Percentiles rank a stretch among this genome's conserved stretches.
Conservation (phyloP, 495 filamentous ascomycete species). For the Penicillium goetzii region DNA sequence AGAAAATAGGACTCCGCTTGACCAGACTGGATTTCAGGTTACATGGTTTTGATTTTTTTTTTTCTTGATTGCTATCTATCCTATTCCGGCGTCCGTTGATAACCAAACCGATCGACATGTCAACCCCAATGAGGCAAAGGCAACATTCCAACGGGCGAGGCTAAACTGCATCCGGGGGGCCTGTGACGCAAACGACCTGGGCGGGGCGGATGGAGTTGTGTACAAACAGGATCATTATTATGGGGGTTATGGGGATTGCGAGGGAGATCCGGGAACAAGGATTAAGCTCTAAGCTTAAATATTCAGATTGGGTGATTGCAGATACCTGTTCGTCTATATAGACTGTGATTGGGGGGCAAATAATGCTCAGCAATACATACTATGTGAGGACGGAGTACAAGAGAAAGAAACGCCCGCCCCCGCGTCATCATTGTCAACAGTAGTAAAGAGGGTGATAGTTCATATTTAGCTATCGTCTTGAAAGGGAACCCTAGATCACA, state of each 20-base stretch:
- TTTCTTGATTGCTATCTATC: conserved; percentile 2
- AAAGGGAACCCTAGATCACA: neutral
- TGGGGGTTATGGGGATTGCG: neutral
- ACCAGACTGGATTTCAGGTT: conserved; percentile 12
- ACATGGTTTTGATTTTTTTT: conserved; percentile 21
- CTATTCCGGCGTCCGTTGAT: conserved; percentile 6
- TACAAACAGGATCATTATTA: neutral
- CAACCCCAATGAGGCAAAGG: conserved; percentile 30
- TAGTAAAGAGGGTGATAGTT: neutral
- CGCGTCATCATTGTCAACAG: neutral
- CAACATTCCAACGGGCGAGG: conserved; percentile 35
- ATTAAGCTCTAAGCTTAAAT: conserved; percentile 10
- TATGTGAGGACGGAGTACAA: neutral
- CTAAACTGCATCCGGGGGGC: conserved; percentile 39
- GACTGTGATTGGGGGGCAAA: neutral
- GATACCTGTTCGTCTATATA: neutral
- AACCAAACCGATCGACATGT: conserved; percentile 28
- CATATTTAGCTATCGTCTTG: neutral
- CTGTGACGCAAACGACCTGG: conserved; percentile 41
- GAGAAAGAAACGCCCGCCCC: neutral
- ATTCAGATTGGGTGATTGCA: neutral
- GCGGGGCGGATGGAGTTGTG: neutral
- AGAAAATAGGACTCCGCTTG: neutral
- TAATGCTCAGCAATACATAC: too few species aligned
- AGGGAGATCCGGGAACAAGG: conserved; percentile 1